Evolutionary conservation across 2,329 filamentous ascomycete species (phyloP).

Genomic region (Arthrobotrys entomopaga): DNA sequence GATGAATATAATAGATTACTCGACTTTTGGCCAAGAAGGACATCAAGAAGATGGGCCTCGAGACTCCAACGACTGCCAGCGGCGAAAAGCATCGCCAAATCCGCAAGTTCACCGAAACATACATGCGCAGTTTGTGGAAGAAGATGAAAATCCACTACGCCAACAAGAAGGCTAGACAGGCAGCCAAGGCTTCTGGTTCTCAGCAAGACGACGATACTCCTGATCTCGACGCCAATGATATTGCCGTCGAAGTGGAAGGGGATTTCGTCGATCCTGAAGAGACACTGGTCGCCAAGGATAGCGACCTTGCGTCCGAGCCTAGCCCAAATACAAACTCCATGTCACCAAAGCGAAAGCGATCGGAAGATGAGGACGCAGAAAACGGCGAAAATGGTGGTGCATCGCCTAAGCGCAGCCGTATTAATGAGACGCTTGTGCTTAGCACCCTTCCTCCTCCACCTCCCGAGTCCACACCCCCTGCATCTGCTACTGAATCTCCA

Average conservation of each 20-base stretch:
- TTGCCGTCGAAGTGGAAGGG: constrained; percentile 5
- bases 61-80: constrained; percentile 22
- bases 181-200: constrained; percentile 3
- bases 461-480: constrained; percentile 12
- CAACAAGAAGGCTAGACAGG: constrained; percentile 35
- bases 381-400: constrained; percentile 14
- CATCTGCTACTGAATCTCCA: constrained; percentile 10
- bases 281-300: constrained; percentile 2
- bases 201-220: constrained; percentile 19
- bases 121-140: constrained; percentile 49
- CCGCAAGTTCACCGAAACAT: constrained; percentile 39
- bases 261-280: constrained; percentile 6
- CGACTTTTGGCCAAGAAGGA: constrained; percentile 49
- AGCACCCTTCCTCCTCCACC: constrained; percentile 45
- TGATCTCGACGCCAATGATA: constrained; percentile 12
- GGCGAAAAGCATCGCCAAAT: constrained; percentile 45
- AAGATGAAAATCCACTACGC: constrained; percentile 51
- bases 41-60: constrained; percentile 43
- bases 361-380: constrained; percentile 23
- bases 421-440: constrained; percentile 49
- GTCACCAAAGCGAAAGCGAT: constrained; percentile 48
- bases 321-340: constrained; percentile 32
- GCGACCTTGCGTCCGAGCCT: constrained; percentile 30
- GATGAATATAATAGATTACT: constrained; percentile 34
- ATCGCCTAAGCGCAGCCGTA: constrained; percentile 49